Evolutionary conservation across 2,329 filamentous ascomycete species (phyloP), one percentile per base, ranked within the genome.

Genomic region (Pseudocercospora vitis): DNA sequence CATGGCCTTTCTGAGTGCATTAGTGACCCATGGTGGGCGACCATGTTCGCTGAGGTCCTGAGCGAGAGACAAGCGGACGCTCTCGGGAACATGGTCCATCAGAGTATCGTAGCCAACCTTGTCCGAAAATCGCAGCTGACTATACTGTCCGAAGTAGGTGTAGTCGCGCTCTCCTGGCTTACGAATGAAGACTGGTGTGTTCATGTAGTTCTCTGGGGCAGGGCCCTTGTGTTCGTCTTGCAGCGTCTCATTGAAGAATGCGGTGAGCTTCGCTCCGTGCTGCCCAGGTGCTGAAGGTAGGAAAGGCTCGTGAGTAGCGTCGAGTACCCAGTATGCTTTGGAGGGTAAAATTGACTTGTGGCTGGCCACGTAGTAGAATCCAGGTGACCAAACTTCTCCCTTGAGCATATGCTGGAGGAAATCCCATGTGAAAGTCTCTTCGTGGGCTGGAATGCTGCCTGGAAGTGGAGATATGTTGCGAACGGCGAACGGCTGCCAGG

Each of bases 251-350:
- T 76, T 76, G 70, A 75, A 75, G 67, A 78, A 74, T 0, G 74
- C 69, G 1, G 71, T 74, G 7, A 78, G 62, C 55, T 77, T 78
- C 3, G 75, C 75, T 24, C 76, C 76, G 51, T 78, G 74, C 16
- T 65, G 35, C 47, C 74, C 73, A 2, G 75, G 71, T 0, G 44
- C n/a, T 1, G 55, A 48, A 0, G 76, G 76, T 4, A 75, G 63
- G 59, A 71, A 76, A 1, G 75, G 74, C 48, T 78, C 75, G 29
- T 63, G 56, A 0, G 55, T 45, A 0, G 57, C 51, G 24, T 76
- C 69, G 12, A 77, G 63, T 12, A 73, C 56, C 66, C 73, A 78
- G 66, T 75, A 78, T 2, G 68, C 68, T 21, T 69, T 69, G 29
- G 65, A 65, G 3, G 64, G 65, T 3, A 71, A 52, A 48, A 63